phyloP scores from a whole-genome alignment of 2,329 filamentous ascomycete genomes.

The Xylaria sp. region DNA sequence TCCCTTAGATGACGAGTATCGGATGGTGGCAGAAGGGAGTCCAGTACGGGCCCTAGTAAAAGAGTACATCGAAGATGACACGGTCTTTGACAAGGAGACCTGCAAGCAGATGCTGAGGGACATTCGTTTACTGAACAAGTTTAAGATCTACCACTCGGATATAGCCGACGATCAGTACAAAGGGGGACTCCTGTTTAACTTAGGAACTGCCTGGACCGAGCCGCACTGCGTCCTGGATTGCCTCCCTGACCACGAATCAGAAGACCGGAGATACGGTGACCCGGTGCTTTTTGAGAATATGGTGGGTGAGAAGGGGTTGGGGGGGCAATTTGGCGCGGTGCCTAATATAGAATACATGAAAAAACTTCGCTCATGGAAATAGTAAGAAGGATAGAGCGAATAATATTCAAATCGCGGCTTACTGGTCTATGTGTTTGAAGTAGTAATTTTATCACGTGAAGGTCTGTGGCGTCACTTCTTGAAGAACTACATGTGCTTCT shows the following conservation, averaged over 20 bases:
- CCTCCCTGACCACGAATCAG: neutral
- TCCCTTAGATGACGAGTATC: slow-evolving; percentile 8
- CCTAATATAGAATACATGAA: neutral
- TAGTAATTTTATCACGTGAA: too few species aligned
- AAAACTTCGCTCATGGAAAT: neutral
- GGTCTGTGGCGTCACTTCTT: too few species aligned
- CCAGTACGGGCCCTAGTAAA: slow-evolving; percentile 16
- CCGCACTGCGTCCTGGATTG: slow-evolving; percentile 18
- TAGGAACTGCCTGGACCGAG: slow-evolving; percentile 15
- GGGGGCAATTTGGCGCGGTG: neutral
- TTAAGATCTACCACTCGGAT: slow-evolving; percentile 7
- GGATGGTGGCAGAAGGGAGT: slow-evolving; percentile 6
- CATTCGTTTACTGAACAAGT: slow-evolving; percentile 14
- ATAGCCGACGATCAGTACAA: too few species aligned
- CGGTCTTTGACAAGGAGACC: slow-evolving; percentile 1
- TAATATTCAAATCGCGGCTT: too few species aligned
- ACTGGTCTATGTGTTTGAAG: too few species aligned
- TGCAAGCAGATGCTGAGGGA: slow-evolving; percentile 1
- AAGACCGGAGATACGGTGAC: neutral
- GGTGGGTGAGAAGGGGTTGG: neutral
- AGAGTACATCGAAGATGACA: slow-evolving; percentile 17
- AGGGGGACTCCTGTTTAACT: too few species aligned
- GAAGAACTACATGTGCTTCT: too few species aligned
- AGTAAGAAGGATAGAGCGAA: too few species aligned
- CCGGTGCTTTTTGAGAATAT: neutral